Percentiles rank a stretch among this genome's conserved stretches.
These are phyloP conservation scores for Psilocybe subaeruginosa DNA, from an alignment of 768 basidiomycete genomes.

Conservation along the genomic window DNA sequence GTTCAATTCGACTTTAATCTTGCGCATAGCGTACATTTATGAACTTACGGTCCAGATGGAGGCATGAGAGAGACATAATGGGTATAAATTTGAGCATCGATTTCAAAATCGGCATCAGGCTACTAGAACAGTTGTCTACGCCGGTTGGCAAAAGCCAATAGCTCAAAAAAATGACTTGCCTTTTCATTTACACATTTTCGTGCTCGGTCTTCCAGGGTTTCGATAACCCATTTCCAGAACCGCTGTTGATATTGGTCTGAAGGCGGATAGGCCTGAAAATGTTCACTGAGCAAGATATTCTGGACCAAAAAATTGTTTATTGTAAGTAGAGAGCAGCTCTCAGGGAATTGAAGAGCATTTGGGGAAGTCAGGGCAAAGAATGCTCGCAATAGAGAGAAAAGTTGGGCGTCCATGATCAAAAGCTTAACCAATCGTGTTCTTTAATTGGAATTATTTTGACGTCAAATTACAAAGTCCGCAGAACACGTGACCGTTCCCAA, in stretches of 20 bases:
- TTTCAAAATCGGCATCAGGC: constrained; percentile 54
- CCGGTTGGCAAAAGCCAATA: constrained; percentile 4
- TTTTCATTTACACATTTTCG: constrained; percentile 33
- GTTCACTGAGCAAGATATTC: constrained; percentile 50
- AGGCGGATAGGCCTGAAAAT: constrained; percentile 63
- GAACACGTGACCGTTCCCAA: constrained; percentile 33
- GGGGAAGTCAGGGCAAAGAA: constrained; percentile 56
- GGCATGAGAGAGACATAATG: constrained; percentile 55
- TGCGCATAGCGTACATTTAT: not conserved
- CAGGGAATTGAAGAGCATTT: constrained; percentile 44
- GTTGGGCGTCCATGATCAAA: constrained; percentile 29
- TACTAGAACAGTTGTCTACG: constrained; percentile 10
- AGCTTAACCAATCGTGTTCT: not conserved
- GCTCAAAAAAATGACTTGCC: constrained; percentile 37
- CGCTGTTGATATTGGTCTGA: constrained; percentile 59
- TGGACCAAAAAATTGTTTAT: constrained; percentile 60
- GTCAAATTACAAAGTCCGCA: constrained; percentile 1
- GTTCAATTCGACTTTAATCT: constrained; percentile 4
- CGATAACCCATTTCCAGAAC: constrained; percentile 79
- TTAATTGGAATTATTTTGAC: constrained; percentile 5
- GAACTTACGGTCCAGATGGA: constrained; percentile 35
- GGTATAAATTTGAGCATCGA: constrained; percentile 68
- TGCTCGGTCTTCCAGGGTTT: constrained; percentile 49
- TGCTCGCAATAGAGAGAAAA: constrained; percentile 48
- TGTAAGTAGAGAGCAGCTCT: constrained; percentile 32